Evolutionary conservation across 2,329 filamentous ascomycete genomes (phyloP), one percentile per base, ranked within the genome.

Genomic region (Aspergillus persii): DNA sequence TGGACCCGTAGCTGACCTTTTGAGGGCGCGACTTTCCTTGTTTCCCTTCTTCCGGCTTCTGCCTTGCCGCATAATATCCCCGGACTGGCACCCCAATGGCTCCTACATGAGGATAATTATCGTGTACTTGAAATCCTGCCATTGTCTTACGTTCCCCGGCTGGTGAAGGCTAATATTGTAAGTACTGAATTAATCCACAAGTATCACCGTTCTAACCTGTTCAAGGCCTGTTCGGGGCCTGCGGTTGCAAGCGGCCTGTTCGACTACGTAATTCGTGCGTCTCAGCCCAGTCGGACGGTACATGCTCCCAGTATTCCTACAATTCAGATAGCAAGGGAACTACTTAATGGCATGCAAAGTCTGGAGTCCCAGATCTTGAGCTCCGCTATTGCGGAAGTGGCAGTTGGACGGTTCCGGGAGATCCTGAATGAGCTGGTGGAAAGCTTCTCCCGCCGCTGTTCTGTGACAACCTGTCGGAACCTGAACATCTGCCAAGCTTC

Each of bases 141-240:
- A 12, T 47, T 56, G 15, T 57, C 66, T 23, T 58, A 66, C 29
- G 55, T 71, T 30, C 56, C 66, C 49, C 68, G 67, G 0, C 58
- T 78, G 15, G 63, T 79, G 29, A 70, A 76, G 54, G 72, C 76
- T 60, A 66, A 74, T 54, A 70, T 70, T 44, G 81, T 80, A 27
- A 74, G 77, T 57, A 62, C 6, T n/a, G 18, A 5, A 15, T 11
- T 30, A 2, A 15, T 26, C 15, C 1, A 2, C 7, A 53, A 30
- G 3, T 39, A 8, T 55, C 5, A 53, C 46, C 58, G 11, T 50
- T 26, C 61, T 71, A 59, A 72, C 30, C 1, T 49, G 2, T 46
- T 11, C 8, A 50, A 70, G 60, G 26, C 67, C 59, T 58, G 48
- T 26, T 66, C 63, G 7, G 67, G 68, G 4, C 65, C 69, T 6